Evolutionary conservation across 768 basidiomycete genomes (phyloP).

Genomic region (Mrakia blollopis): DNA sequence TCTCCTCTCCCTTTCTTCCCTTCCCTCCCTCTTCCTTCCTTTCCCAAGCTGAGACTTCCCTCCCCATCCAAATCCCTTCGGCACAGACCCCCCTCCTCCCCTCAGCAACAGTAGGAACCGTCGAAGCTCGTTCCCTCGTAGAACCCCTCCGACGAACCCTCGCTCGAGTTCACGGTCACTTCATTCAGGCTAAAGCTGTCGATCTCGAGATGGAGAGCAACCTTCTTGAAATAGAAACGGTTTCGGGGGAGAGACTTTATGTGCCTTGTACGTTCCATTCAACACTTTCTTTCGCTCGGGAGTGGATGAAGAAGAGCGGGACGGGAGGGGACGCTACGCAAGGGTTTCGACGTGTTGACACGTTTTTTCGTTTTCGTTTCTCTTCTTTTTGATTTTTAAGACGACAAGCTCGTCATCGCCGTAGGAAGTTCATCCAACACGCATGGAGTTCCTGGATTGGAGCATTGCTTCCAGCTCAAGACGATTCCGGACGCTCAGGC

Average conservation of each 20-base stretch:
- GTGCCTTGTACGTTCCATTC: conserved; percentile 72
- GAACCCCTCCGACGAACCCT: conserved; percentile 87
- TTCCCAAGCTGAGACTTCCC: no score
- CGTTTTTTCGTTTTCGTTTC: not conserved
- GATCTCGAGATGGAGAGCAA: conserved; percentile 86
- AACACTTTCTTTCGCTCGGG: no score
- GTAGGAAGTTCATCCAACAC: conserved; percentile 84
- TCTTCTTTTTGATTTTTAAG: no score
- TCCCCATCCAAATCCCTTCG: not conserved
- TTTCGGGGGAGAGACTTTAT: conserved; percentile 61
- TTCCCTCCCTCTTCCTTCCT: no score
- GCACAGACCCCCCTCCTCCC: conserved; percentile 69
- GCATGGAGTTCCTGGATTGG: conserved; percentile 86
- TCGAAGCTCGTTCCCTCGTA: conserved; percentile 82
- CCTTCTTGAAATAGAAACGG: conserved; percentile 75
- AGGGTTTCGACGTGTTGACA: not conserved
- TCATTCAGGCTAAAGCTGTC: conserved; percentile 76
- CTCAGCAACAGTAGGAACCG: conserved; percentile 80
- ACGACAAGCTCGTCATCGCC: conserved; percentile 89
- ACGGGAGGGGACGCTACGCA: conserved; percentile 12
- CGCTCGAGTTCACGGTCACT: conserved; percentile 84
- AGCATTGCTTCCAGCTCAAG: conserved; percentile 82
- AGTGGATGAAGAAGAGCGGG: no score
- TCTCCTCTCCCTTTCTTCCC: no score
- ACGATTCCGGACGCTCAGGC: conserved; percentile 84